Conservation (phyloP, 257 asterid species). For the Avicennia marina region DNA sequence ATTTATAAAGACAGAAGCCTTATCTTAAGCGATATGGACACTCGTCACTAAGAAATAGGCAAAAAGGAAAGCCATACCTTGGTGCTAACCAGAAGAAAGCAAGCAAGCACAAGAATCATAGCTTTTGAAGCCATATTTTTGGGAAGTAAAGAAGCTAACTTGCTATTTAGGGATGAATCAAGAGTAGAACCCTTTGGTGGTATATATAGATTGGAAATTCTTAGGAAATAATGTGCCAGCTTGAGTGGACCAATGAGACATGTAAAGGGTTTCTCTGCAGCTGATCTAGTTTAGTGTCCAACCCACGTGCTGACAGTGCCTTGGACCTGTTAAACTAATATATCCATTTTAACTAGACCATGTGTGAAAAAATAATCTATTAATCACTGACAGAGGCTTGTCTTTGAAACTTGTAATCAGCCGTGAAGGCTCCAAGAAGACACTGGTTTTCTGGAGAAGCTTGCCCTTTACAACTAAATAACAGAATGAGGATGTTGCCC, state of each 20-base stretch:
- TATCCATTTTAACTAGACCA: slow-evolving; percentile 12
- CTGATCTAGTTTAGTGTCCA: not conserved
- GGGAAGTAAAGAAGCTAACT: not conserved
- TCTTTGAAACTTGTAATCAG: slow-evolving; percentile 14
- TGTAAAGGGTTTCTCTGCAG: slow-evolving; percentile 6
- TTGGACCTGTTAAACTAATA: slow-evolving; percentile 18
- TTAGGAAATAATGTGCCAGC: not conserved
- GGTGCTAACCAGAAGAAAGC: slow-evolving; percentile 34
- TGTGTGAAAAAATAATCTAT: not conserved
- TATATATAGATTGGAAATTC: slow-evolving; percentile 2
- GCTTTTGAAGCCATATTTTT: slow-evolving; percentile 33
- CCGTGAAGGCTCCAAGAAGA: slow-evolving; percentile 7
- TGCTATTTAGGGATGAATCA: not conserved
- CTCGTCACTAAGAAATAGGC: not conserved
- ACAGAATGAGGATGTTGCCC: not conserved
- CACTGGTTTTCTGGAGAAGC: not conserved
- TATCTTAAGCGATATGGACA: not conserved
- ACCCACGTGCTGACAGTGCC: slow-evolving; percentile 28
- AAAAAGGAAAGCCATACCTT: slow-evolving; percentile 22
- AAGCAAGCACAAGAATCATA: slow-evolving; percentile 29
- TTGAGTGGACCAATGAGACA: slow-evolving; percentile 4
- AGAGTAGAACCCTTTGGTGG: not conserved
- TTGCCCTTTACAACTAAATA: not conserved
- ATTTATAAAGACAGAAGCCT: not conserved
- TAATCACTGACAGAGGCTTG: not conserved